Percentiles rank a stretch among this genome's conserved stretches.
Conservation (phyloP, 177 flowering plant species). For the Vitis hybrid region DNA sequence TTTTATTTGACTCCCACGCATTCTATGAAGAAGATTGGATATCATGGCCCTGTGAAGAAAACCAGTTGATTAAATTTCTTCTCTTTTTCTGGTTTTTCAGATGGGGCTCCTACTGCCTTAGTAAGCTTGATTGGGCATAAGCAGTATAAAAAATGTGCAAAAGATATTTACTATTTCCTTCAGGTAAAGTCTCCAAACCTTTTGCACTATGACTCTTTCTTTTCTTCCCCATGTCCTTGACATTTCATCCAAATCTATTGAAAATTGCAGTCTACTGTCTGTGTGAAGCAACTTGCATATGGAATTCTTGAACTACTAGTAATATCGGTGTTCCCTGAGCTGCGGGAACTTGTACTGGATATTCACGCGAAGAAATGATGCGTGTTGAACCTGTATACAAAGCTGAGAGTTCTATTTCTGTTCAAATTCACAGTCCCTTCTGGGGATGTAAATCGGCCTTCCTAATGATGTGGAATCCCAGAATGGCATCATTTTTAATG, state of each 20-base stretch:
- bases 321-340: constrained; percentile 86
- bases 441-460: too few relatives aligned
- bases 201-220: not conserved
- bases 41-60: not conserved
- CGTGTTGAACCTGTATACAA: constrained; percentile 27
- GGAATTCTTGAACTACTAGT: constrained; percentile 70
- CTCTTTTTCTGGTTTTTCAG: constrained; percentile 32
- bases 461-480: too few relatives aligned
- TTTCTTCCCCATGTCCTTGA: not conserved
- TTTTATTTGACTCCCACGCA: too few relatives aligned
- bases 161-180: constrained; percentile 81
- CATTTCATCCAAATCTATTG: not conserved
- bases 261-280: constrained; percentile 71
- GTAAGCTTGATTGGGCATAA: constrained; percentile 90
- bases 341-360: constrained; percentile 60
- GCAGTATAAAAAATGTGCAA: constrained; percentile 86
- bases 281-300: constrained; percentile 89
- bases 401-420: too few relatives aligned
- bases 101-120: constrained; percentile 84
- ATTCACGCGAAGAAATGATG: constrained; percentile 47
- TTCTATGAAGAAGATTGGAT: not conserved
- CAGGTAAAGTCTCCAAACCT: constrained; percentile 55
- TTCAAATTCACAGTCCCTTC: too few relatives aligned
- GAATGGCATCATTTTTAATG: too few relatives aligned
- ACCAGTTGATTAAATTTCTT: not conserved